phyloP scores from a whole-genome alignment of 2,329 filamentous ascomycete genomes.

The Akanthomyces dipterigenus region DNA sequence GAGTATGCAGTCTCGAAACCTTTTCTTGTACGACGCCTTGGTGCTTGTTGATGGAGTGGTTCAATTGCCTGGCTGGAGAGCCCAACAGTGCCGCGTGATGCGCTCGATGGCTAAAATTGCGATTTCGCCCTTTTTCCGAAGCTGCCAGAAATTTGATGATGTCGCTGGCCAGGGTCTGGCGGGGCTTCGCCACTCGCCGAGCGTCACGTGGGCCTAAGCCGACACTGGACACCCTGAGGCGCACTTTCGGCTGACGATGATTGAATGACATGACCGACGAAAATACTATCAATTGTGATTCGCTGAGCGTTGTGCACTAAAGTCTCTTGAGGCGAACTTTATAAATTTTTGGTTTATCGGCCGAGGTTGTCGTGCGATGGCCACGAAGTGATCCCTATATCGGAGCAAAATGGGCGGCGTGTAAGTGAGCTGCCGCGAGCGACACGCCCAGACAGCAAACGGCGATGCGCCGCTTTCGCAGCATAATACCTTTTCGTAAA shows the following conservation, averaged over 20 bases:
- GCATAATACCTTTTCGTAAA: neutral
- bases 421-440: neutral
- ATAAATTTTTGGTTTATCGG: neutral
- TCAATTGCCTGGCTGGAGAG: neutral
- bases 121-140: conserved; percentile 1
- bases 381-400: neutral
- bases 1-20: neutral
- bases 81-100: neutral
- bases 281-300: neutral
- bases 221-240: neutral
- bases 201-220: conserved; percentile 1
- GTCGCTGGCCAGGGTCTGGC: neutral
- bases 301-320: neutral
- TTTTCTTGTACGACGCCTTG: neutral
- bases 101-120: neutral
- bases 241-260: neutral
- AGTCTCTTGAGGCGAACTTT: neutral
- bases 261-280: neutral
- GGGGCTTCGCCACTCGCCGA: neutral
- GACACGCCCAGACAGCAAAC: neutral
- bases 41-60: neutral
- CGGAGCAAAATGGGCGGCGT: conserved; percentile 1
- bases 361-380: neutral
- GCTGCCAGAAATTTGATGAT: conserved; percentile 11
- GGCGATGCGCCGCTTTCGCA: conserved; percentile 3